Evolutionary conservation across 805 yeast species (phyloP), one percentile per base, ranked within the genome.

Genomic region (Hanseniaspora thailandica): DNA sequence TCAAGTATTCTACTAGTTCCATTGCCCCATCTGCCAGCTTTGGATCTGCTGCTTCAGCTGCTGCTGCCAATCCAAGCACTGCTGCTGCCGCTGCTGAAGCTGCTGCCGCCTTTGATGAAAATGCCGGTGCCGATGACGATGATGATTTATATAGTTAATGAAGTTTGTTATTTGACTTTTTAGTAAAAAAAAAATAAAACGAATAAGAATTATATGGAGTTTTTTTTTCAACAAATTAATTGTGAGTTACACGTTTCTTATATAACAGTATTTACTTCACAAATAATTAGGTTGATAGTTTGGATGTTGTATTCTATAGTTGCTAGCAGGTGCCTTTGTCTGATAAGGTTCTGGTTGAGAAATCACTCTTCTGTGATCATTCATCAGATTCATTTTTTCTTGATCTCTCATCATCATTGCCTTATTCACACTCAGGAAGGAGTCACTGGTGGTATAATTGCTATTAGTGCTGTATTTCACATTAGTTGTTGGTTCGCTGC

Each of bases 1-100:
- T 93, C 69, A 94, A 84, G 69, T 86, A 95, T 55, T 85, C 96
- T 1, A 48, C 53, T 5, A 53, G 55, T 22, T 86, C 98, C 66
- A 77, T 90, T 59, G 86, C 84, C 71, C 90, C 93, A 73, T 81
- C 87, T 66, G 39, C 34, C 13, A 50, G 33, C 33, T 50, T 50
- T 25, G 47, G 47, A 10, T 90, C 93, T 69, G 78, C 81, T 59
- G 87, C 77, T 59, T 87, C 77, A 46, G 57, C 62, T 45, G 58
- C 88, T 67, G 85, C 88, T 69, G 77, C 80, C 57, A 85, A 75
- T 34, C 55, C 58, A 45, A 71, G 70, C 49, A 66, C 71, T 43
- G 66, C 69, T 58, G 66, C 68, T 47, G 61, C 64, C 25, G 56
- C 57, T 41, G 59, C 55, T 34, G 56, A 57, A 43, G 55, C 59